Conservation (phyloP, 306 rosid genomes). For the Prunus mume region DNA sequence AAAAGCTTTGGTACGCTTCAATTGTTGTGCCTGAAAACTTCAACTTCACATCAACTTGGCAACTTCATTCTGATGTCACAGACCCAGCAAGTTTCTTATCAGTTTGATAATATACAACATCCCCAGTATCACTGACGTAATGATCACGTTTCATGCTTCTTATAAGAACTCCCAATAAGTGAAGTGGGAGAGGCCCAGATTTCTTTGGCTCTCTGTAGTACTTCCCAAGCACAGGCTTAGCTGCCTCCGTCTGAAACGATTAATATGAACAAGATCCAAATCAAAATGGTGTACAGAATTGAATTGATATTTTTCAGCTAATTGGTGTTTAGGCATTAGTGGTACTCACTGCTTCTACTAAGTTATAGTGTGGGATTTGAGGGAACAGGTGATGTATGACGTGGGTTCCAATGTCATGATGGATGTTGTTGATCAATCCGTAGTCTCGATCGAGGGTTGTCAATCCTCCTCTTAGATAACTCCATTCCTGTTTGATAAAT, state of each 20-base stretch:
- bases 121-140: conserved; percentile 80
- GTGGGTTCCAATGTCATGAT: conserved; percentile 63
- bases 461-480: conserved; percentile 55
- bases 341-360: conserved; percentile 85
- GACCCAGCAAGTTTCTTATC: conserved; percentile 50
- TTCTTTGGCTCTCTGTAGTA: conserved; percentile 79
- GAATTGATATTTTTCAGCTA: neutral
- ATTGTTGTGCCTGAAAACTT: neutral
- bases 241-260: conserved; percentile 73
- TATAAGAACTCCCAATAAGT: conserved; percentile 66
- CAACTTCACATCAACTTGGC: no score
- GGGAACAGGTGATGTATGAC: conserved; percentile 64
- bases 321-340: neutral
- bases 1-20: neutral
- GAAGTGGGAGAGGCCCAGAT: conserved; percentile 74
- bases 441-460: conserved; percentile 85
- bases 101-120: conserved; percentile 81
- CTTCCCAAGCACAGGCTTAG: conserved; percentile 73
- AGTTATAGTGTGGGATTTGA: conserved; percentile 57
- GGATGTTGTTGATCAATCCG: conserved; percentile 68
- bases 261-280: neutral
- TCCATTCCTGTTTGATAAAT: conserved; percentile 52
- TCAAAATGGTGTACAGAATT: neutral
- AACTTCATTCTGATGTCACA: neutral
- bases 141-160: conserved; percentile 82